Percentiles rank a stretch among this genome's conserved stretches.
phyloP scores from a whole-genome alignment of 2,329 filamentous ascomycete genomes.

The Diaporthe citri region DNA sequence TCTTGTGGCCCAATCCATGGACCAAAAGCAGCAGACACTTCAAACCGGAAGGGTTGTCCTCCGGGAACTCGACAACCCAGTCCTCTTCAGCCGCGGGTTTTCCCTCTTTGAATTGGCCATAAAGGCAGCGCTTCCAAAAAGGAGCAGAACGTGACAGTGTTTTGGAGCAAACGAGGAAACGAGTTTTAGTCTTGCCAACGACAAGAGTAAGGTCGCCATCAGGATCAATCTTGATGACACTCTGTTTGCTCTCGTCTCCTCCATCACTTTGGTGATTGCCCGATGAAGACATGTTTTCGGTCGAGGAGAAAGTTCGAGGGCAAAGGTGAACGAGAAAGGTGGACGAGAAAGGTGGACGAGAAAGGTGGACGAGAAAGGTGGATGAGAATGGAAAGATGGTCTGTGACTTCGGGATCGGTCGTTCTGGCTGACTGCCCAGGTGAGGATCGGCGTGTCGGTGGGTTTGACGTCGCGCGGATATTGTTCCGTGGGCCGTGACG shows the following conservation, averaged over 20 bases:
- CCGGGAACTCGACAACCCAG: slow-evolving; percentile 49
- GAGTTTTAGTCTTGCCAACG: background rate
- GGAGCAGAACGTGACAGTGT: background rate
- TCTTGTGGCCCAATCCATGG: slow-evolving; percentile 44
- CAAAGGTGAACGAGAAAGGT: no score
- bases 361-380: no score
- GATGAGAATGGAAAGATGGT: no score
- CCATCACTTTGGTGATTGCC: background rate
- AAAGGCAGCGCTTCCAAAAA: slow-evolving; percentile 20
- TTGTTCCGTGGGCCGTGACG: no score
- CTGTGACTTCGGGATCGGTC: background rate
- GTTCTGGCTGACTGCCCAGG: no score
- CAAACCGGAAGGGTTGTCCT: slow-evolving; percentile 45
- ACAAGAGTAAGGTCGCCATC: slow-evolving; percentile 3
- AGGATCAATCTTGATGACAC: background rate
- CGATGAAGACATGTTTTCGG: background rate
- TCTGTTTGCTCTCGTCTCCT: background rate
- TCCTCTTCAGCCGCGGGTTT: background rate
- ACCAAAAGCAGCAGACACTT: slow-evolving; percentile 41
- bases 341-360: no score
- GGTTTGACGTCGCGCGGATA: no score
- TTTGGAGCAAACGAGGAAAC: slow-evolving; percentile 23
- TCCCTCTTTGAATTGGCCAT: slow-evolving; percentile 1
- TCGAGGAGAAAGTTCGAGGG: no score
- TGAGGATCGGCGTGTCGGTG: no score